A percentile compares a stretch with the other conserved stretches of the same genome.
Evolutionary conservation across 78 protist genomes (phyloP).

Genomic region (Isochrysis galbana): DNA sequence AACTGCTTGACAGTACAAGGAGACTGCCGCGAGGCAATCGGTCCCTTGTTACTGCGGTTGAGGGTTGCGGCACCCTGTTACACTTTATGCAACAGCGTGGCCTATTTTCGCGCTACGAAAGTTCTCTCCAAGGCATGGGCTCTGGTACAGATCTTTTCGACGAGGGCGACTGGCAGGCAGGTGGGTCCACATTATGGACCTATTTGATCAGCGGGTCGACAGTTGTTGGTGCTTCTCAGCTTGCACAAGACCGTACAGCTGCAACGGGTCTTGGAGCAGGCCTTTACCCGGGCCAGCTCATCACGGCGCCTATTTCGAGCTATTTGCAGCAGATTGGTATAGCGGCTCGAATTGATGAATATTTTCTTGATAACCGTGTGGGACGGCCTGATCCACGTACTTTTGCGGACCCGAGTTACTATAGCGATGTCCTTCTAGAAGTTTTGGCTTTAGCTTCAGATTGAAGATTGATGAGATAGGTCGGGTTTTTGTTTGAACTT

Average conservation of each 20-base stretch:
- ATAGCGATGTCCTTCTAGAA: background rate
- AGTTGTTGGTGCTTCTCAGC: background rate
- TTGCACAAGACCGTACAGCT: background rate
- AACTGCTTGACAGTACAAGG: background rate
- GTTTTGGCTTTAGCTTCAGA: background rate
- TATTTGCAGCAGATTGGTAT: background rate
- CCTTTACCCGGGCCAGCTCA: background rate
- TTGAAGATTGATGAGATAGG: too few relatives aligned
- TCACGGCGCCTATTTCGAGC: background rate
- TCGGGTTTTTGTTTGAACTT: too few relatives aligned
- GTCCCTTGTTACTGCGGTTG: background rate
- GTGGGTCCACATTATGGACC: background rate
- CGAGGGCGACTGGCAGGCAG: background rate
- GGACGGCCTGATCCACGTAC: background rate
- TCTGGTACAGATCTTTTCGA: background rate
- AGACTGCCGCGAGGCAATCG: background rate
- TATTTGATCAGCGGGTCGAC: background rate
- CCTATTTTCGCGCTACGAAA: background rate
- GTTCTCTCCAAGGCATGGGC: background rate
- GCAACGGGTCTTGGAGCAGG: background rate
- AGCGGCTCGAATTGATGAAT: background rate
- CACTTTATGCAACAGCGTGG: background rate
- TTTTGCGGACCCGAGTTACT: background rate
- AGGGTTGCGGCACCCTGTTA: background rate
- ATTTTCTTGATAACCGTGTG: background rate